Percentiles rank a stretch among this genome's conserved stretches.
Conservation (phyloP, 1,284 basidiomycete genomes). For the Rhodotorula sp. region DNA sequence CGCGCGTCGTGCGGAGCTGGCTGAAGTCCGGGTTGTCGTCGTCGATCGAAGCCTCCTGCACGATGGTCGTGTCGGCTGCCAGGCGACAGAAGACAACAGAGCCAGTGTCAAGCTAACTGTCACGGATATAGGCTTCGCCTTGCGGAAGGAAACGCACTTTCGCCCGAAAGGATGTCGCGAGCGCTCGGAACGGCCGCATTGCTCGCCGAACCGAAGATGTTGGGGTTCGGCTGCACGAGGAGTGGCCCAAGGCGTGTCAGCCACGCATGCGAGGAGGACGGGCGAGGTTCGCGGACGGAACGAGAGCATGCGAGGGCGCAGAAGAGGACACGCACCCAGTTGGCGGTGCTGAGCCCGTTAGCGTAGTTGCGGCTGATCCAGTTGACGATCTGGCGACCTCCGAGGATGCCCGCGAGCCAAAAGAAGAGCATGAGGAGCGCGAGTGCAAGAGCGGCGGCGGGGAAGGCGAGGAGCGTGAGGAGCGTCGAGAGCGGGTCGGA, state of each 20-base stretch:
- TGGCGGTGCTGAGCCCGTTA: slow-evolving; percentile 15
- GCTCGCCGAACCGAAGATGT: slow-evolving; percentile 11
- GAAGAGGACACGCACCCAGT: slow-evolving; percentile 18
- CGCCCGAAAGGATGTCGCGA: slow-evolving; percentile 7
- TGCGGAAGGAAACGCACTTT: background rate
- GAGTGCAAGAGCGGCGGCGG: background rate
- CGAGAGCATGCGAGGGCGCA: too few relatives aligned
- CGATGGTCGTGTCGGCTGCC: slow-evolving; percentile 16
- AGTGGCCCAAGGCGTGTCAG: background rate
- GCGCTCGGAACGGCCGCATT: slow-evolving; percentile 9
- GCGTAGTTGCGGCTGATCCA: slow-evolving; percentile 9
- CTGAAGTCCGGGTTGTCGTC: slow-evolving; percentile 27
- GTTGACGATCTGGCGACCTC: slow-evolving; percentile 7
- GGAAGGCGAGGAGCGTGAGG: background rate
- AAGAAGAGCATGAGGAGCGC: slow-evolving; percentile 2
- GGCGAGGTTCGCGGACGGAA: too few relatives aligned
- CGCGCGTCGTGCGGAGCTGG: slow-evolving; percentile 9
- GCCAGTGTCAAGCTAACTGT: background rate
- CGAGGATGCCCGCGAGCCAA: slow-evolving; percentile 7
- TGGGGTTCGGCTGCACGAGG: slow-evolving; percentile 15
- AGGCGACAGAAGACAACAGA: too few relatives aligned
- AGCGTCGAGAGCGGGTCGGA: slow-evolving; percentile 26
- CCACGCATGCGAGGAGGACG: too few relatives aligned
- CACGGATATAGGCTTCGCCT: background rate
- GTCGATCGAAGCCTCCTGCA: slow-evolving; percentile 1